Evolutionary conservation across 768 basidiomycete species (phyloP).

Genomic region (Termitomyces sp.): DNA sequence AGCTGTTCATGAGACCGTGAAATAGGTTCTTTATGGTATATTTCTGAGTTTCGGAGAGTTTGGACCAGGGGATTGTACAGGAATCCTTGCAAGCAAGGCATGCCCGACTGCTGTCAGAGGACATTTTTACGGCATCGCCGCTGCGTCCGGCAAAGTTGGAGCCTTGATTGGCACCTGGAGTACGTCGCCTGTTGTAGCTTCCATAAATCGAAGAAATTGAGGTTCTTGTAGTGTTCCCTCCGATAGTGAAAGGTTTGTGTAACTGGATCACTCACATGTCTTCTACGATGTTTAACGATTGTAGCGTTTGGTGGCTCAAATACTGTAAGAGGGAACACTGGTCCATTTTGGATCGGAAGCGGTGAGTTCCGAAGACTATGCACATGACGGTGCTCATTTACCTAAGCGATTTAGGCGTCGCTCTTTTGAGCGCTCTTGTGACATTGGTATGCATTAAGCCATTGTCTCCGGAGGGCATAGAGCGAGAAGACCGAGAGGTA

Average conservation of each 20-base stretch:
- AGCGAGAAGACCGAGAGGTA: conserved; percentile 36
- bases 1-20: background rate
- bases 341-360: conserved; percentile 82
- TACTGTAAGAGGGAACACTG: conserved; percentile 62
- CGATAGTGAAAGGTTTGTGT: conserved; percentile 52
- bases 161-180: conserved; percentile 81
- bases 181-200: conserved; percentile 24
- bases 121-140: conserved; percentile 80
- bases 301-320: conserved; percentile 55
- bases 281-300: conserved; percentile 5
- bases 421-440: conserved; percentile 69
- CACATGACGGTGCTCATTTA: background rate
- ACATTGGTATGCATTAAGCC: conserved; percentile 71
- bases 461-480: conserved; percentile 73
- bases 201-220: background rate
- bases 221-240: conserved; percentile 46
- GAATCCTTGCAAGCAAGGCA: conserved; percentile 73
- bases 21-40: conserved; percentile 77
- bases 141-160: conserved; percentile 79
- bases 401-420: conserved; percentile 41
- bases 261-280: background rate
- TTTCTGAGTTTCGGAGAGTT: conserved; percentile 88
- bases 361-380: conserved; percentile 25
- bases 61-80: conserved; percentile 77
- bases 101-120: conserved; percentile 82